phyloP scores from a whole-genome alignment of 306 rosid genomes.

The Corylus avellana region DNA sequence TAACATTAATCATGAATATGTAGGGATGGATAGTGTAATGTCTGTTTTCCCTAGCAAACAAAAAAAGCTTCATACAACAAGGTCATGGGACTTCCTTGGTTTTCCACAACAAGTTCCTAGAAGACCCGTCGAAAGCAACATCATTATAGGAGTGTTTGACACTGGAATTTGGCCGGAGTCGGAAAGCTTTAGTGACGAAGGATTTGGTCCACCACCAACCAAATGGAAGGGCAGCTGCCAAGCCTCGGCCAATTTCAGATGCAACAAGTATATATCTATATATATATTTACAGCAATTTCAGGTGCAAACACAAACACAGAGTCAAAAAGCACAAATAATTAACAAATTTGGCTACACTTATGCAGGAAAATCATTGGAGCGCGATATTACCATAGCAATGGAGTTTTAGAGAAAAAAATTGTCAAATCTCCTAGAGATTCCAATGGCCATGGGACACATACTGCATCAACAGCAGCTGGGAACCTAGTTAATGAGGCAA shows the following conservation, averaged over 20 bases:
- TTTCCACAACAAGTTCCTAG: slow-evolving; percentile 12
- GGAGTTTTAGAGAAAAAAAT: not conserved
- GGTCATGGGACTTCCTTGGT: slow-evolving; percentile 54
- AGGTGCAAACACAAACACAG: too few relatives aligned
- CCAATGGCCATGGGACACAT: slow-evolving; percentile 57
- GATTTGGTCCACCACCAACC: slow-evolving; percentile 45
- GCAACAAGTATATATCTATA: slow-evolving; percentile 40
- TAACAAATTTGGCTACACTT: too few relatives aligned
- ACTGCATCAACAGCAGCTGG: slow-evolving; percentile 56
- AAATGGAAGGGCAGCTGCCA: slow-evolving; percentile 54
- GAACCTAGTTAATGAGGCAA: slow-evolving; percentile 27
- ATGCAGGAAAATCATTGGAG: slow-evolving; percentile 54
- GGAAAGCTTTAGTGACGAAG: slow-evolving; percentile 40
- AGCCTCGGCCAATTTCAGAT: slow-evolving; percentile 29
- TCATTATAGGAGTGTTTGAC: slow-evolving; percentile 46
- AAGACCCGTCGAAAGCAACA: slow-evolving; percentile 17
- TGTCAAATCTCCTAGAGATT: slow-evolving; percentile 38
- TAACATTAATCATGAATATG: not conserved
- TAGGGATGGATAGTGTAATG: slow-evolving; percentile 36
- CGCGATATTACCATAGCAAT: slow-evolving; percentile 30
- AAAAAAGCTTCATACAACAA: slow-evolving; percentile 33
- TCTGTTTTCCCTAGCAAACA: slow-evolving; percentile 33
- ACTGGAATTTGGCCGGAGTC: slow-evolving; percentile 50
- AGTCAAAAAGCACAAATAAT: too few relatives aligned
- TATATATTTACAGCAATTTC: too few relatives aligned